Conservation (phyloP, 352 stramenopile species). For the Pythium rishiriense region DNA sequence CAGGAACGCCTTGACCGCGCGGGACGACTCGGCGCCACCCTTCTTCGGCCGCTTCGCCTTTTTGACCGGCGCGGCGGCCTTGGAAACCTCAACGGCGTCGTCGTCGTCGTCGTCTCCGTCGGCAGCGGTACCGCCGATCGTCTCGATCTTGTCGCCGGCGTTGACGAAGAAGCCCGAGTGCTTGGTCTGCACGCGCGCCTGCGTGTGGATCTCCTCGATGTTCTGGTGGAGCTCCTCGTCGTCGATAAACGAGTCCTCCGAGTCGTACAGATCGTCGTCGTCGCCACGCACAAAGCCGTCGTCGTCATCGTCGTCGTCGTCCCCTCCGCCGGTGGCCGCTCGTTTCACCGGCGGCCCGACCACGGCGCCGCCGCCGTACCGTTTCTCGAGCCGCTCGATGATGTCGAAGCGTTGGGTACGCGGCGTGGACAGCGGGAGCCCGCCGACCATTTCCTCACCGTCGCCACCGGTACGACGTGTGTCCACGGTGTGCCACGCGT, state of each 20-base stretch:
- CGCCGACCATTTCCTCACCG: slow-evolving; percentile 20
- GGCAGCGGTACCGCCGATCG: slow-evolving; percentile 40
- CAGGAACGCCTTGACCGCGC: slow-evolving; percentile 59
- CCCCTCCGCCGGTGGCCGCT: not conserved
- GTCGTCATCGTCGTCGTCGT: slow-evolving; percentile 20
- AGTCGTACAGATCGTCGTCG: slow-evolving; percentile 88
- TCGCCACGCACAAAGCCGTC: slow-evolving; percentile 46
- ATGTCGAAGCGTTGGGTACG: slow-evolving; percentile 77
- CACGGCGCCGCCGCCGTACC: slow-evolving; percentile 71
- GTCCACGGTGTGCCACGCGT: not conserved
- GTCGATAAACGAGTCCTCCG: slow-evolving; percentile 89
- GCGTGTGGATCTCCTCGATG: slow-evolving; percentile 78
- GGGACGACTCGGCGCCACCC: slow-evolving; percentile 40
- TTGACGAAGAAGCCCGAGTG: slow-evolving; percentile 90
- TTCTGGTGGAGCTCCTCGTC: slow-evolving; percentile 81
- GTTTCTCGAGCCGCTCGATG: slow-evolving; percentile 86
- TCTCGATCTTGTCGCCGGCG: slow-evolving; percentile 84
- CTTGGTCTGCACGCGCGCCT: slow-evolving; percentile 78
- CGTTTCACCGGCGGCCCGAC: slow-evolving; percentile 40
- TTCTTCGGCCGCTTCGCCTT: slow-evolving; percentile 51
- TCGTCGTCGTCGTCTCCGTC: slow-evolving; percentile 9
- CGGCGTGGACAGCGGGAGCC: slow-evolving; percentile 16
- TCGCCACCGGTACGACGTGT: not conserved
- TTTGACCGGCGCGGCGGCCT: slow-evolving; percentile 12
- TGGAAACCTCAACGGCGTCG: slow-evolving; percentile 18